Evolutionary conservation across 345 rosid species (phyloP), one percentile per base, ranked within the genome.

Genomic region (Schrenkiella parvula): DNA sequence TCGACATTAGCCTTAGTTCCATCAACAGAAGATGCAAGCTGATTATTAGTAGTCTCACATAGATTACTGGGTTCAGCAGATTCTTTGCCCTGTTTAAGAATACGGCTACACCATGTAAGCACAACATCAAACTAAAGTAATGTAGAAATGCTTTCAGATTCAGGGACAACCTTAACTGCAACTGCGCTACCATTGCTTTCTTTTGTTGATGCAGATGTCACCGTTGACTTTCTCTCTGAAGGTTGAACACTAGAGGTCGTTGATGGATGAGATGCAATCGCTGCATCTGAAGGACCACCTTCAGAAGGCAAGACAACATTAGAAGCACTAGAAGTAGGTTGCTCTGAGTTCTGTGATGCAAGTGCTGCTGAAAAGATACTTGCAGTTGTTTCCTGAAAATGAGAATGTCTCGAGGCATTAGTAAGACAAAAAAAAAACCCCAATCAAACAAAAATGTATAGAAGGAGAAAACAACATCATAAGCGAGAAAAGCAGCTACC

Each of bases 341-440:
- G 64, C 67, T 82, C 88, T 42, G 85, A 65, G 80, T 84, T 82
- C 71, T 80, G 83, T 21, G 87, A 81, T 64, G 87, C 87, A 47
- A 93, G 87, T 31, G 95, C 92, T 50, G 95, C 92, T 53, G 87
- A 80, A 67, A 93, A 64, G 67, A 91, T 83, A 61, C 73, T 76
- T 31, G 89, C 95, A 28, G 95, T 86, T 70, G 93, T 90, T 83
- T 88, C 95, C 98, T 93, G 76, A 63, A 81, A 76, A 56, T 0
- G 17, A 76, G 18, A 35, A 64, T 61, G 3, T 63, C 10, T n/a
- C 1, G 22, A 37, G 57, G 50, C 64, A 39, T 63, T 53, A 64
- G 52, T 31, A 47, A 26, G 54, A n/a, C 8, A 17, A 15, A 8
- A 28, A 25, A 55, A 13, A 11, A 6, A 21, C 6, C 12, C 10